A percentile compares a stretch with the other conserved stretches of the same genome.
These are phyloP conservation scores for Penicillium psychrosexuale DNA, from an alignment of 2,329 filamentous ascomycete species.

Conservation along the genomic window DNA sequence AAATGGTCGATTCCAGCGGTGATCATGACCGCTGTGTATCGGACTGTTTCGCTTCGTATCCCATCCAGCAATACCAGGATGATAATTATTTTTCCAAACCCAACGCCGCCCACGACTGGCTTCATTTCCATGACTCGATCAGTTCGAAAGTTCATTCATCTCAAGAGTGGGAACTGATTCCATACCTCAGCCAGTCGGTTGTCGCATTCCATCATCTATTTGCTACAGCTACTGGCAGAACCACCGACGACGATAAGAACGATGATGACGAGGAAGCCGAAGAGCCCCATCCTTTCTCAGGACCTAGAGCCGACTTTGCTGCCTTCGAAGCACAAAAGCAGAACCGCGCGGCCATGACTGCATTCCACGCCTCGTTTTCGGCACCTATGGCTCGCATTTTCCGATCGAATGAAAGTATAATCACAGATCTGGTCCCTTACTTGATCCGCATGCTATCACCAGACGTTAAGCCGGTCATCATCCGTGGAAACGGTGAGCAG, in stretches of 20 bases:
- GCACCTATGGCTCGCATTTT: constrained; percentile 72
- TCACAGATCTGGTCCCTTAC: constrained; percentile 80
- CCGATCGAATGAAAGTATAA: constrained; percentile 72
- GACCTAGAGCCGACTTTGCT: constrained; percentile 74
- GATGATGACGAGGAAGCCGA: constrained; percentile 46
- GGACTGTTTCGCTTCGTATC: constrained; percentile 82
- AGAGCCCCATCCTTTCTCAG: constrained; percentile 70
- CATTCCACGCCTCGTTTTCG: constrained; percentile 68
- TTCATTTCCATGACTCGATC: constrained; percentile 85
- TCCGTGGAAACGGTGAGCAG: constrained; percentile 65
- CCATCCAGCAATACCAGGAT: constrained; percentile 85
- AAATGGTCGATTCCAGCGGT: constrained; percentile 62
- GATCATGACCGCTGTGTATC: constrained; percentile 61
- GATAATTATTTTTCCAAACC: constrained; percentile 89
- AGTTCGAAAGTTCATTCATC: constrained; percentile 74
- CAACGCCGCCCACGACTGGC: constrained; percentile 83
- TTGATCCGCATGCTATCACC: constrained; percentile 80
- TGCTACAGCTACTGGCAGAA: constrained; percentile 62
- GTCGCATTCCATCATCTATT: constrained; percentile 92
- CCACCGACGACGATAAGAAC: constrained; percentile 46
- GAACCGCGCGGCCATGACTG: constrained; percentile 69
- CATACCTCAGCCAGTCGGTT: constrained; percentile 81
- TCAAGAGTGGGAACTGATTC: constrained; percentile 88
- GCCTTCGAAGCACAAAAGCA: constrained; percentile 78
- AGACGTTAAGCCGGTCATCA: constrained; percentile 84